These are phyloP conservation scores for Metschnikowia henanensis DNA, from an alignment of 805 yeast genomes.

Conservation along the genomic window DNA sequence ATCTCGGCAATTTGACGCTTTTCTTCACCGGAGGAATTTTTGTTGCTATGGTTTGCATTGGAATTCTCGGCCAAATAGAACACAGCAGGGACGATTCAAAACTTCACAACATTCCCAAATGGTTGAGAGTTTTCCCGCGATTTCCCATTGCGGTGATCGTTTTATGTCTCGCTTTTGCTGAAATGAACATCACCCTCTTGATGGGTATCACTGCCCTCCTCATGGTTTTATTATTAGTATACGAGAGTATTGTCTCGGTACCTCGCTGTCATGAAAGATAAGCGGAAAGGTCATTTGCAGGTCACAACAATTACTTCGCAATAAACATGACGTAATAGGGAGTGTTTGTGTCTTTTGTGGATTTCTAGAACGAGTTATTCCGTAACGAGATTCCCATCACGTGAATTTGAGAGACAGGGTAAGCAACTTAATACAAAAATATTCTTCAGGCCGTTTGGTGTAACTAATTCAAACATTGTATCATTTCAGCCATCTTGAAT, in stretches of 20 bases:
- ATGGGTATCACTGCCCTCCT: slow-evolving; percentile 45
- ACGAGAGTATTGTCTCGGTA: slow-evolving; percentile 35
- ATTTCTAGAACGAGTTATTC: too few species aligned
- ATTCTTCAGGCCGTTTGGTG: too few species aligned
- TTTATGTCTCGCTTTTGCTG: slow-evolving; percentile 45
- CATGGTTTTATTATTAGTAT: slow-evolving; percentile 31
- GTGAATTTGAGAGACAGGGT: too few species aligned
- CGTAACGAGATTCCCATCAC: too few species aligned
- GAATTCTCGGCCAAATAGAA: slow-evolving; percentile 45
- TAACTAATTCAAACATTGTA: too few species aligned
- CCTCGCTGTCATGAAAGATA: slow-evolving; percentile 15
- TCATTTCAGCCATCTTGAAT: too few species aligned
- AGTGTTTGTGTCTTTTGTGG: too few species aligned
- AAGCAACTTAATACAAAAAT: too few species aligned
- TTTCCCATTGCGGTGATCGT: slow-evolving; percentile 41
- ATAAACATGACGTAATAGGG: too few species aligned
- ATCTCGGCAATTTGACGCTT: slow-evolving; percentile 43
- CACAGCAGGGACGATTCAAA: slow-evolving; percentile 40
- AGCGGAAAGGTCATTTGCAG: too few species aligned
- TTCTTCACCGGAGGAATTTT: slow-evolving; percentile 56
- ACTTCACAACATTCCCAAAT: slow-evolving; percentile 30
- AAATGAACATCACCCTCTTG: slow-evolving; percentile 37
- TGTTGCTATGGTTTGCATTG: slow-evolving; percentile 40
- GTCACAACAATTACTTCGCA: too few species aligned
- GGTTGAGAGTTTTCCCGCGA: slow-evolving; percentile 41